Percentiles rank a stretch among this genome's conserved stretches.
Conservation (phyloP, 371 early-diverging fungal genomes). For the Zopfochytrium polystomum region DNA sequence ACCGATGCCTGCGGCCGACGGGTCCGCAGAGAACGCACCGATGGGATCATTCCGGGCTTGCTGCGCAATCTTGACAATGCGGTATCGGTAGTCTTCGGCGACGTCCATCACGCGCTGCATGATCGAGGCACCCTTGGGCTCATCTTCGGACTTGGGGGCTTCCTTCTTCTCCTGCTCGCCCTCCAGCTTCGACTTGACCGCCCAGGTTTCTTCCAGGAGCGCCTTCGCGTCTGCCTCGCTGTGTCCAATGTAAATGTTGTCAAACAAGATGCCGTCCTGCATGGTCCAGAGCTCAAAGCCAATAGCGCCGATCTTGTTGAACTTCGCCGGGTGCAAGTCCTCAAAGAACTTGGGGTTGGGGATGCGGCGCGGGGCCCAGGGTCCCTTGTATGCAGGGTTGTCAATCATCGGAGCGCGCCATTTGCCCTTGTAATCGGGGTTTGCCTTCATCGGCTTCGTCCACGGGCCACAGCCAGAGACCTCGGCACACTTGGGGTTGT, state of each 20-base stretch:
- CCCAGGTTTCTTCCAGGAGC: constrained; percentile 71
- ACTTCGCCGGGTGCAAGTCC: constrained; percentile 70
- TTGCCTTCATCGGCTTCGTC: constrained; percentile 81
- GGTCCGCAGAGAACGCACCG: no score
- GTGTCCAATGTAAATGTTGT: constrained; percentile 82
- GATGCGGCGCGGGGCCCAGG: constrained; percentile 87
- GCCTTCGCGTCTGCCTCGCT: constrained; percentile 62
- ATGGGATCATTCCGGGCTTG: no score
- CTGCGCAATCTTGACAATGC: no score
- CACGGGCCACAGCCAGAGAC: constrained; percentile 83
- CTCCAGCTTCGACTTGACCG: constrained; percentile 45
- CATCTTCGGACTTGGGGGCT: background rate
- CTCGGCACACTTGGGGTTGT: constrained; percentile 80
- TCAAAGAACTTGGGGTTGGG: constrained; percentile 90
- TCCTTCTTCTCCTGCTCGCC: constrained; percentile 45
- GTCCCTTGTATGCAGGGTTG: constrained; percentile 95
- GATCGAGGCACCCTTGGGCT: no score
- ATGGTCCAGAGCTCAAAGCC: constrained; percentile 98
- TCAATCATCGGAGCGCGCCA: constrained; percentile 78
- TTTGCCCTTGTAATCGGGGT: constrained; percentile 81
- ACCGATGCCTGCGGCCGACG: no score
- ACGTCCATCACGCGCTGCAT: no score
- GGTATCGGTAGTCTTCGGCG: no score
- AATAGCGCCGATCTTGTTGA: constrained; percentile 73
- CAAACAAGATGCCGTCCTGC: constrained; percentile 87